These are phyloP conservation scores for Tardiomyces blankii DNA, from an alignment of 1,139 yeast species.

Conservation along the genomic window DNA sequence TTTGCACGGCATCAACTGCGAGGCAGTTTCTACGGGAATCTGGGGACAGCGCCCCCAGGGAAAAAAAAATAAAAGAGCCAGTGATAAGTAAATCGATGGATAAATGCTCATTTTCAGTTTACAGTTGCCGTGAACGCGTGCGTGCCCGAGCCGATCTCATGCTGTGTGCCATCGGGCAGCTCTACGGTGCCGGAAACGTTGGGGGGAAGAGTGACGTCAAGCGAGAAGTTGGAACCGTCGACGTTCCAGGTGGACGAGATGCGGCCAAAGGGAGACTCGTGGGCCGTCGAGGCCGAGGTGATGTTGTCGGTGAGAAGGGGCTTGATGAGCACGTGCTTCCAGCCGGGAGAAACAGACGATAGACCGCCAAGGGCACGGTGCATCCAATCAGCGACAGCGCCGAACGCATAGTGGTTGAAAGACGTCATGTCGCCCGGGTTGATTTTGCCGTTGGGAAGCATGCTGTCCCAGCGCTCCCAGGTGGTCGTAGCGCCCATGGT, in stretches of 20 bases:
- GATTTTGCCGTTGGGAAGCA: slow-evolving; percentile 16
- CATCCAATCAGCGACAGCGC: slow-evolving; percentile 16
- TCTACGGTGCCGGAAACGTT: slow-evolving; percentile 3
- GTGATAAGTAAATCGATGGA: too few relatives aligned
- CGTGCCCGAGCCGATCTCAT: slow-evolving; percentile 3
- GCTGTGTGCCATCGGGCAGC: slow-evolving; percentile 4
- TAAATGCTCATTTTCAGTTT: background rate
- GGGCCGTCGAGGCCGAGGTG: slow-evolving; percentile 3
- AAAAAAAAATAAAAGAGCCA: too few relatives aligned
- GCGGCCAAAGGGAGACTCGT: slow-evolving; percentile 1
- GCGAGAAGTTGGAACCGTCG: background rate
- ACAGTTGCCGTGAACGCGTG: background rate
- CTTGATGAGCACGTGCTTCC: slow-evolving; percentile 7
- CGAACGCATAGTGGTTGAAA: slow-evolving; percentile 20
- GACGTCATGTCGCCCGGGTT: slow-evolving; percentile 21
- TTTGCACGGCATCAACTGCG: too few relatives aligned
- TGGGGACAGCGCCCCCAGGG: too few relatives aligned
- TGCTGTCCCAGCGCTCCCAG: slow-evolving; percentile 21
- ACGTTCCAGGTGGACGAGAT: background rate
- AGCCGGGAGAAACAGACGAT: slow-evolving; percentile 10
- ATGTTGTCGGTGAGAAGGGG: slow-evolving; percentile 6
- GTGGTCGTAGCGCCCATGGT: slow-evolving; percentile 20
- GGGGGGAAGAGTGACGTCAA: slow-evolving; percentile 3
- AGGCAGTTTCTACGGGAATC: too few relatives aligned
- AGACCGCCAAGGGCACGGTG: slow-evolving; percentile 14